phyloP scores from a whole-genome alignment of 1,139 yeast species.

The Zygosaccharomyces sapae region DNA sequence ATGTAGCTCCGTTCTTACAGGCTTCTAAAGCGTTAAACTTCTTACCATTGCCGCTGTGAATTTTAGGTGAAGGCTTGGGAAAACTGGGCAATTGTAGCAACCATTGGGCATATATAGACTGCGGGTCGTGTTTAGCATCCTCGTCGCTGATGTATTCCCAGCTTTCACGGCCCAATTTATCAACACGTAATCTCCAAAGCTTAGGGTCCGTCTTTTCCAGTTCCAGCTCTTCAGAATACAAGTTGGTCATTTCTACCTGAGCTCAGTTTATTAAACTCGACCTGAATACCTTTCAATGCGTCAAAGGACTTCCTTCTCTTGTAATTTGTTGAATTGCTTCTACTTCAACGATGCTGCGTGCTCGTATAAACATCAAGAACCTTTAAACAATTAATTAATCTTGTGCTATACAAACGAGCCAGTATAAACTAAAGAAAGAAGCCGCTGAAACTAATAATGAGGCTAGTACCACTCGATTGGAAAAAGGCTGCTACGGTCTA shows the following conservation, averaged over 20 bases:
- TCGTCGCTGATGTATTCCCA: constrained; percentile 66
- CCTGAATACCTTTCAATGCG: neutral
- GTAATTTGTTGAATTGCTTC: neutral
- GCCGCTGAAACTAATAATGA: neutral
- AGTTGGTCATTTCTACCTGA: constrained; percentile 14
- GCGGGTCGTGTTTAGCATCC: constrained; percentile 43
- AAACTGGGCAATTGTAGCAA: constrained; percentile 46
- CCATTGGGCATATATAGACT: constrained; percentile 57
- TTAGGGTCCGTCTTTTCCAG: constrained; percentile 63
- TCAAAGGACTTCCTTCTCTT: neutral
- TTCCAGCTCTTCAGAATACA: constrained; percentile 62
- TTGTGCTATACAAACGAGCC: constrained; percentile 5
- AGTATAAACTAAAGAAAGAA: constrained; percentile 2
- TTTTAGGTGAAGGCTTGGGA: constrained; percentile 41
- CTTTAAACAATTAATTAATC: neutral
- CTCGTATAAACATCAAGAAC: neutral
- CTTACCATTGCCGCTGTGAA: constrained; percentile 23
- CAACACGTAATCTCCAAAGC: constrained; percentile 73
- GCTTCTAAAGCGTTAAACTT: constrained; percentile 53
- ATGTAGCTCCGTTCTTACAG: constrained; percentile 70
- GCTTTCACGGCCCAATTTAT: constrained; percentile 68
- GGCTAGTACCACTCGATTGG: constrained; percentile 6
- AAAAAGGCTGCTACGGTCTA: constrained; percentile 18
- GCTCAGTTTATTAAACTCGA: neutral
- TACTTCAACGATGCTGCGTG: neutral